A percentile compares a stretch with the other conserved stretches of the same genome.
phyloP scores from a whole-genome alignment of 371 early-diverging fungal species.

The Mortierella sp. region DNA sequence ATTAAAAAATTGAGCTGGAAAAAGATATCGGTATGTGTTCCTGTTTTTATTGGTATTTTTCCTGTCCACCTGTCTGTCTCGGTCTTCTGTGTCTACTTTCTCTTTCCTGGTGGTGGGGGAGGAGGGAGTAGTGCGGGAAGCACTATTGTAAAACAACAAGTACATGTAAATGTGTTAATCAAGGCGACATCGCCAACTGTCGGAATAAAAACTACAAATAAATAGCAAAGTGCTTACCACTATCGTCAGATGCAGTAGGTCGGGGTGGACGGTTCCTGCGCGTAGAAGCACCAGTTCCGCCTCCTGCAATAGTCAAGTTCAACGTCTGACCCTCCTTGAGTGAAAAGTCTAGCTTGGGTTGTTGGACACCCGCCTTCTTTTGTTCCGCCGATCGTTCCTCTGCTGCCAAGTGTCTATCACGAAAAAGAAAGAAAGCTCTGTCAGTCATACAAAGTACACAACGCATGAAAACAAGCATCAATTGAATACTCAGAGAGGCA shows the following conservation, averaged over 20 bases:
- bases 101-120: conserved; percentile 58
- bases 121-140: conserved; percentile 56
- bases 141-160: not conserved
- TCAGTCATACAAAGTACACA: not conserved
- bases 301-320: conserved; percentile 76
- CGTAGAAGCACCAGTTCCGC: conserved; percentile 26
- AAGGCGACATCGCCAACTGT: not conserved
- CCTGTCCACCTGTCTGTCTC: not conserved
- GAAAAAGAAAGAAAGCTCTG: not conserved
- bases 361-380: conserved; percentile 59
- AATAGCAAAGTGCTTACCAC: conserved; percentile 18
- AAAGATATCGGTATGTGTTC: not conserved
- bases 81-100: conserved; percentile 21
- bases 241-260: conserved; percentile 30
- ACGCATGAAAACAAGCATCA: not conserved
- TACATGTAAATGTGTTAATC: not conserved
- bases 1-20: not conserved
- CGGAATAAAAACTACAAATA: not conserved
- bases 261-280: conserved; percentile 50
- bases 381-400: conserved; percentile 67
- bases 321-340: conserved; percentile 92
- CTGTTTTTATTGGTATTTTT: conserved; percentile 10
- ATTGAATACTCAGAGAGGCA: not conserved
- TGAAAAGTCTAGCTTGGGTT: conserved; percentile 85
- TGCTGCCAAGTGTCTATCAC: conserved; percentile 70